phyloP scores from a whole-genome alignment of 2,329 filamentous ascomycete genomes.

The Calonectria ilicicola region DNA sequence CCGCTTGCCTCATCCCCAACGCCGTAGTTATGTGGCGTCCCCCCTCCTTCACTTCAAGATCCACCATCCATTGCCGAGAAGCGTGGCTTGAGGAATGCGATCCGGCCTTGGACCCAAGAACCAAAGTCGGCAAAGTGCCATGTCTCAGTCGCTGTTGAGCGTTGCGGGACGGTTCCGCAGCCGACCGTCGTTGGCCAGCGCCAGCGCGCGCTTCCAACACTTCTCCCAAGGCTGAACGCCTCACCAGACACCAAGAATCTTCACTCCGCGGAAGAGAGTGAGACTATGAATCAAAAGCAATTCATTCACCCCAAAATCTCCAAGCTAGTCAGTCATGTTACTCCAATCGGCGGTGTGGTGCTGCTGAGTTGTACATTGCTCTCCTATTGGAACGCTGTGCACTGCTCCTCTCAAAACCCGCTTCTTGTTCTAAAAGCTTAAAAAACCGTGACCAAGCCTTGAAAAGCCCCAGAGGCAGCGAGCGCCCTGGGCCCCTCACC shows the following conservation, averaged over 20 bases:
- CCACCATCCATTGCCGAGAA: constrained; percentile 5
- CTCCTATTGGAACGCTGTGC: not conserved
- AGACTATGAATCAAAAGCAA: constrained; percentile 17
- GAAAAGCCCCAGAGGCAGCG: not conserved
- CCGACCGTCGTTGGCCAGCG: not conserved
- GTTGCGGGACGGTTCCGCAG: constrained; percentile 21
- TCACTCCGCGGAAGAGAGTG: not conserved
- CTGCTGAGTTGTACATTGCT: not conserved
- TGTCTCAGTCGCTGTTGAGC: constrained; percentile 13
- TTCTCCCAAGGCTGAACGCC: not conserved
- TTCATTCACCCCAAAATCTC: not conserved
- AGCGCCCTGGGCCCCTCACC: not conserved
- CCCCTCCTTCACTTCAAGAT: not conserved
- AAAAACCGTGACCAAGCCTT: not conserved
- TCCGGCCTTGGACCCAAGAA: constrained; percentile 8
- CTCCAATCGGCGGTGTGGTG: constrained; percentile 15
- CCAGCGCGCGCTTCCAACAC: constrained; percentile 10
- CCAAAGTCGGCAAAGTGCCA: constrained; percentile 1
- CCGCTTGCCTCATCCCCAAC: not conserved
- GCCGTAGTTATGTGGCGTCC: constrained; percentile 11
- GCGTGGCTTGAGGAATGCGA: constrained; percentile 18
- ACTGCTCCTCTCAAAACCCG: not conserved
- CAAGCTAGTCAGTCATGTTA: not conserved
- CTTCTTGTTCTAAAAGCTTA: not conserved
- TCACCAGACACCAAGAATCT: not conserved